Percentiles rank a stretch among this genome's conserved stretches.
Evolutionary conservation across 116 monocot genomes (phyloP).

Genomic region (Dioscorea cayenensis): DNA sequence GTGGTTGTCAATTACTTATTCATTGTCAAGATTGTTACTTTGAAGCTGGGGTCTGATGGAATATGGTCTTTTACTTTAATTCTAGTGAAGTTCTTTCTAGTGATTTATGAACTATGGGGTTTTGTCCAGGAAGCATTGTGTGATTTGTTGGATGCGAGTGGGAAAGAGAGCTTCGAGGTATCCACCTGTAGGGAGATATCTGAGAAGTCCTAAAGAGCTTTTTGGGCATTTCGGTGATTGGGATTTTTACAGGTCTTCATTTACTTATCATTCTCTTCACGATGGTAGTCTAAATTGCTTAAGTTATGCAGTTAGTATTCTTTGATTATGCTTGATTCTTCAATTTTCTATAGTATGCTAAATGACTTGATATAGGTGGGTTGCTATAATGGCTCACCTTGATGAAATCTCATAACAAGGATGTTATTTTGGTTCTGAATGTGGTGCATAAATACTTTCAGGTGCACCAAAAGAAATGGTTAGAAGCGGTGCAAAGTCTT

Average conservation of each 20-base stretch:
- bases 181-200: constrained; percentile 68
- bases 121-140: constrained; percentile 64
- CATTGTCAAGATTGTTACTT: no score
- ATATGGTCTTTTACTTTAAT: not conserved
- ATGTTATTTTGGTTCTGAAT: not conserved
- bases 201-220: constrained; percentile 78
- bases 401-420: no score
- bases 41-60: constrained; percentile 79
- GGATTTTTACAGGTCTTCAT: constrained; percentile 74
- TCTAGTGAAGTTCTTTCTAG: not conserved
- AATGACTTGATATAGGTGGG: no score
- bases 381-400: no score
- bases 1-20: no score
- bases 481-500: constrained; percentile 77
- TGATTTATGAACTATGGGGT: not conserved
- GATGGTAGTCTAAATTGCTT: not conserved
- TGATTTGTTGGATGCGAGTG: constrained; percentile 70
- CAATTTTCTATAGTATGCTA: no score
- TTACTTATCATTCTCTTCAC: constrained; percentile 1
- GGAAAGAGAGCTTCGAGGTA: constrained; percentile 88
- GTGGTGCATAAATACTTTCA: constrained; percentile 13
- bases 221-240: constrained; percentile 87
- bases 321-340: no score
- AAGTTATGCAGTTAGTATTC: not conserved
- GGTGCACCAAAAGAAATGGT: constrained; percentile 86